phyloP scores from a whole-genome alignment of 352 stramenopile genomes.

The Phytophthora colocasiae region DNA sequence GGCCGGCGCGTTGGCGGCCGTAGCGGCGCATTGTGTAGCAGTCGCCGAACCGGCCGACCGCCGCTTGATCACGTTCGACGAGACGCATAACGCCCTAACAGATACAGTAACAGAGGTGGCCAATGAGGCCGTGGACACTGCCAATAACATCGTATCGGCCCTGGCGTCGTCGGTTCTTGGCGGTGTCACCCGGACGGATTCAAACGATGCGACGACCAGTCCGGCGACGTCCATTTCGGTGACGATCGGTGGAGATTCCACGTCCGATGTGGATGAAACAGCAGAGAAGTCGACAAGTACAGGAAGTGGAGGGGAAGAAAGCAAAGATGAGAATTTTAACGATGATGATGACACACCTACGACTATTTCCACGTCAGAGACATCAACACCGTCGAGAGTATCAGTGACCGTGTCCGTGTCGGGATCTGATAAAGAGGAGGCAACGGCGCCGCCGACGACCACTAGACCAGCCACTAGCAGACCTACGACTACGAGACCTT shows the following conservation, averaged over 20 bases:
- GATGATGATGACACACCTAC: conserved; percentile 11
- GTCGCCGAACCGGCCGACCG: conserved; percentile 8
- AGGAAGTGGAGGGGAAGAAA: not conserved
- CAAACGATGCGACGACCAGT: conserved; percentile 12
- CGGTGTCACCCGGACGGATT: conserved; percentile 1
- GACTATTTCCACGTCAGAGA: not conserved
- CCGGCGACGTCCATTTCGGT: conserved; percentile 14
- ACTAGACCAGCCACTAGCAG: conserved; percentile 4
- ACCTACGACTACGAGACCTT: conserved; percentile 15
- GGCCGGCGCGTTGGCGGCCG: conserved; percentile 17
- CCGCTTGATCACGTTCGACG: conserved; percentile 33
- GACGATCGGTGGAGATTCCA: conserved; percentile 8
- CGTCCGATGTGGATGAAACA: not conserved
- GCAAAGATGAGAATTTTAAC: not conserved
- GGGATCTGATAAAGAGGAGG: not conserved
- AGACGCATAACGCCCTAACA: conserved; percentile 15
- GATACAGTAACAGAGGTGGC: conserved; percentile 10
- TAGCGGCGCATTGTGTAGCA: conserved; percentile 19
- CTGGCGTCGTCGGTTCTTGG: conserved; percentile 19
- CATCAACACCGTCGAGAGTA: not conserved
- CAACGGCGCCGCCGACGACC: not conserved
- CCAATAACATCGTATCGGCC: conserved; percentile 2
- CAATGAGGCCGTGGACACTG: conserved; percentile 11
- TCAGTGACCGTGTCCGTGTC: not conserved
- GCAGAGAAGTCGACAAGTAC: conserved; percentile 7